Percentiles rank a stretch among this genome's conserved stretches.
phyloP scores from a whole-genome alignment of 257 asterid genomes.

The Solanum dulcamara region DNA sequence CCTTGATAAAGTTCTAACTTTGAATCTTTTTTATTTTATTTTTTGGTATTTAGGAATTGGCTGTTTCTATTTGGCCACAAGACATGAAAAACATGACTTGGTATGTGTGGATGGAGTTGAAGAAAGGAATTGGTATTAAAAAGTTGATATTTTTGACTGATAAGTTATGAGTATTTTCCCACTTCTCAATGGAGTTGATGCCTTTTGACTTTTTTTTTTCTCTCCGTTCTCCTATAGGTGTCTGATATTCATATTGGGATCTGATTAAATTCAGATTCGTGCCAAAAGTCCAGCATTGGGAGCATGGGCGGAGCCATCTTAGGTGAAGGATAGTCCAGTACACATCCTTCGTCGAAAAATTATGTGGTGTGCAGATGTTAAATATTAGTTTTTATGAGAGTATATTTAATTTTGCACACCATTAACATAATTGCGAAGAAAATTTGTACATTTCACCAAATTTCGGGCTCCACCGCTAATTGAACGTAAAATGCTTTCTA shows the following conservation, averaged over 20 bases:
- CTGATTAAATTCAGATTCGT: neutral
- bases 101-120: neutral
- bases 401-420: neutral
- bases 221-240: rapidly evolving
- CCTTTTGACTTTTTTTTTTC: neutral
- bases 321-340: neutral
- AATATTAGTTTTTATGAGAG: neutral
- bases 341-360: neutral
- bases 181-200: neutral
- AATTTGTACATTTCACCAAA: neutral
- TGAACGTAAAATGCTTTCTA: neutral
- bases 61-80: neutral
- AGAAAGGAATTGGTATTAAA: neutral
- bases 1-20: neutral
- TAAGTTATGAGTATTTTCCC: neutral
- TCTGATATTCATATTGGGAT: neutral
- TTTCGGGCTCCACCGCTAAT: neutral
- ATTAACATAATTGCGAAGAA: neutral
- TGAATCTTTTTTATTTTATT: neutral
- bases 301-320: neutral
- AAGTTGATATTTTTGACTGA: neutral
- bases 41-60: neutral
- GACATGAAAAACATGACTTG: neutral
- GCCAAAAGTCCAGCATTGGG: rapidly evolving
- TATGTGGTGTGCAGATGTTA: neutral